These are phyloP conservation scores for Hepatocystis sp. DNA, from an alignment of 169 alveolate species.

Conservation along the genomic window DNA sequence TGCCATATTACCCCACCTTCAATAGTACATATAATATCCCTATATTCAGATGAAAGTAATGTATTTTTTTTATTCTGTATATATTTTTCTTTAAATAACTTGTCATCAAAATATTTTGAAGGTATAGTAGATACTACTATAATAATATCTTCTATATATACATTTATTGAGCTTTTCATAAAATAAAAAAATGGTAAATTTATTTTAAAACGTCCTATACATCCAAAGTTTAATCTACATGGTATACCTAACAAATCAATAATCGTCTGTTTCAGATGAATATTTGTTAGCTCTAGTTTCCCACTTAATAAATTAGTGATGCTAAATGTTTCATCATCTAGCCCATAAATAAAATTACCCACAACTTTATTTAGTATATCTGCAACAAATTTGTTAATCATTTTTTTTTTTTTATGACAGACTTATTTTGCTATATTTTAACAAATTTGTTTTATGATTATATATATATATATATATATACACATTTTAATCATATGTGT, in stretches of 20 bases:
- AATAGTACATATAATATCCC: conserved; percentile 62
- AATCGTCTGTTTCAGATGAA: conserved; percentile 60
- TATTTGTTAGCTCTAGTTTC: conserved; percentile 66
- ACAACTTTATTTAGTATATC: conserved; percentile 50
- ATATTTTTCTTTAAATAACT: conserved; percentile 74
- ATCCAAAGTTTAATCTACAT: conserved; percentile 75
- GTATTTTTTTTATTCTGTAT: conserved; percentile 57
- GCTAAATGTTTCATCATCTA: conserved; percentile 55
- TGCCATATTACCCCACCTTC: conserved; percentile 78
- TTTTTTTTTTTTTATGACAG: not conserved
- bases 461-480: no score
- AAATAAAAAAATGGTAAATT: conserved; percentile 75
- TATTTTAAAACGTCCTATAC: conserved; percentile 71
- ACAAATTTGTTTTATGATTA: no score
- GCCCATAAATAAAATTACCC: conserved; percentile 73
- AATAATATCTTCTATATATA: conserved; percentile 73
- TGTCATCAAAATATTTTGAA: conserved; percentile 69
- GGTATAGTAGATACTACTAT: conserved; percentile 71
- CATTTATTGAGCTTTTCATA: conserved; percentile 72
- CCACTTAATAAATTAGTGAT: conserved; percentile 67
- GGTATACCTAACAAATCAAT: conserved; percentile 68
- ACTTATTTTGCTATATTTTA: no score
- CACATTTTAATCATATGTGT: no score
- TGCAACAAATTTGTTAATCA: conserved; percentile 67
- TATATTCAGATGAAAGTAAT: conserved; percentile 70